These are phyloP conservation scores for Teratosphaeria pseudoeucalypti DNA, from an alignment of 2,329 filamentous ascomycete genomes.

Conservation along the genomic window DNA sequence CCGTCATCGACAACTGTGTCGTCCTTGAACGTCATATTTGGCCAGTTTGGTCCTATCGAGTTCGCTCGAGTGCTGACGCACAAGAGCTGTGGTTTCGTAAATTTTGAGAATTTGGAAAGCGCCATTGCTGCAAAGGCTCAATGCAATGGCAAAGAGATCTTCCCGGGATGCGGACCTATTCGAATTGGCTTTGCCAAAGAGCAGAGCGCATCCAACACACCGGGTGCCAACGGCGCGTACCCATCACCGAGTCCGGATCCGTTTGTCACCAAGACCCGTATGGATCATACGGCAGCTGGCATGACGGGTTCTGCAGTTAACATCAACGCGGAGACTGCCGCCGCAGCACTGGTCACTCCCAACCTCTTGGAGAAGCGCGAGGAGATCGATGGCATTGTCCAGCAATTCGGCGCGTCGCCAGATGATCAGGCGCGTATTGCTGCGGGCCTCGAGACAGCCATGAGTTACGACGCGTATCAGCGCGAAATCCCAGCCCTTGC, in stretches of 20 bases:
- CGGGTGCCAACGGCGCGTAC: conserved; percentile 77
- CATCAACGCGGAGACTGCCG: conserved; percentile 36
- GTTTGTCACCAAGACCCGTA: conserved; percentile 39
- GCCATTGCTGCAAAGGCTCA: conserved; percentile 78
- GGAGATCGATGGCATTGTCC: conserved; percentile 77
- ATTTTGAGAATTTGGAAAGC: conserved; percentile 85
- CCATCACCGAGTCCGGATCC: conserved; percentile 87
- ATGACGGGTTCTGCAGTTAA: conserved; percentile 19
- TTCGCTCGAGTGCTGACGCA: conserved; percentile 90
- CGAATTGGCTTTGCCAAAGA: conserved; percentile 97
- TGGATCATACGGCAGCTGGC: conserved; percentile 22
- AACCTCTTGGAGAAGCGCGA: conserved; percentile 66
- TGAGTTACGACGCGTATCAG: conserved; percentile 60
- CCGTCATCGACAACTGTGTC: conserved; percentile 94
- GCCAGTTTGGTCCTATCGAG: conserved; percentile 79
- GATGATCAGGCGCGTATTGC: conserved; percentile 67
- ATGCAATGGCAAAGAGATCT: conserved; percentile 95
- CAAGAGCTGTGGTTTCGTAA: conserved; percentile 98
- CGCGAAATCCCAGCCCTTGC: conserved; percentile 81
- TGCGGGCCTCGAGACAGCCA: conserved; percentile 62
- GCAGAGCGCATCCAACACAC: conserved; percentile 76
- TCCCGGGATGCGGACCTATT: conserved; percentile 88
- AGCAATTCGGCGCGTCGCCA: conserved; percentile 74
- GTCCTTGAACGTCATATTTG: conserved; percentile 89
- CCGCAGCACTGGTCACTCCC: conserved; percentile 54